Conservation (phyloP, 2,329 filamentous ascomycete genomes). For the Periconia macrospinosa region DNA sequence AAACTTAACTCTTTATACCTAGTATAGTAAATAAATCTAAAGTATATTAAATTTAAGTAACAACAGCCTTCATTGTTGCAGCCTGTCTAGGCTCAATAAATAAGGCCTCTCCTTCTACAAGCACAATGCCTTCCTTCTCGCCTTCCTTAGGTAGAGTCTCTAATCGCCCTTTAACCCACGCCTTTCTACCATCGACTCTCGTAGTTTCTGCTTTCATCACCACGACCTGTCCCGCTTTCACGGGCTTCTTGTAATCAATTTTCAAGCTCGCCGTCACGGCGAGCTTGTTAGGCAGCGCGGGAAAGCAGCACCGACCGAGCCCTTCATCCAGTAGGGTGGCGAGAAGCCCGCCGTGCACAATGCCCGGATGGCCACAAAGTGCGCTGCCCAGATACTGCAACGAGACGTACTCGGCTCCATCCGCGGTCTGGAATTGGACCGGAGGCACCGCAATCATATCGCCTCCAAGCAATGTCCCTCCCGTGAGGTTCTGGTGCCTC, state of each 20-base stretch:
- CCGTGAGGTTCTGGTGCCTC: slow-evolving; percentile 77
- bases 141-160: slow-evolving; percentile 78
- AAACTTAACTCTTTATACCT: too few species aligned
- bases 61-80: slow-evolving; percentile 46
- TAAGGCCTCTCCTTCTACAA: slow-evolving; percentile 82
- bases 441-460: slow-evolving; percentile 81
- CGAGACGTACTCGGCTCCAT: slow-evolving; percentile 60
- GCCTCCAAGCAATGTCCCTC: slow-evolving; percentile 73
- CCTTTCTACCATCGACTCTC: slow-evolving; percentile 89
- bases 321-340: slow-evolving; percentile 94
- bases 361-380: slow-evolving; percentile 85
- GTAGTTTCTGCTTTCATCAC: slow-evolving; percentile 78
- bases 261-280: slow-evolving; percentile 85
- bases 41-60: slow-evolving; percentile 10
- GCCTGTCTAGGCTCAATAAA: slow-evolving; percentile 89
- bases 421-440: slow-evolving; percentile 65
- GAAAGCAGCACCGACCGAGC: slow-evolving; percentile 84
- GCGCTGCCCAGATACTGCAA: slow-evolving; percentile 77
- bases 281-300: slow-evolving; percentile 81
- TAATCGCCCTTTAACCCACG: slow-evolving; percentile 86
- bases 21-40: neutral
- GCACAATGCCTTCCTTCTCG: slow-evolving; percentile 61
- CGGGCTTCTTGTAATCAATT: slow-evolving; percentile 79
- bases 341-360: slow-evolving; percentile 86
- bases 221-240: slow-evolving; percentile 72